Conservation (phyloP, 1,139 yeast genomes). For the Suhomyces yuchorum region DNA sequence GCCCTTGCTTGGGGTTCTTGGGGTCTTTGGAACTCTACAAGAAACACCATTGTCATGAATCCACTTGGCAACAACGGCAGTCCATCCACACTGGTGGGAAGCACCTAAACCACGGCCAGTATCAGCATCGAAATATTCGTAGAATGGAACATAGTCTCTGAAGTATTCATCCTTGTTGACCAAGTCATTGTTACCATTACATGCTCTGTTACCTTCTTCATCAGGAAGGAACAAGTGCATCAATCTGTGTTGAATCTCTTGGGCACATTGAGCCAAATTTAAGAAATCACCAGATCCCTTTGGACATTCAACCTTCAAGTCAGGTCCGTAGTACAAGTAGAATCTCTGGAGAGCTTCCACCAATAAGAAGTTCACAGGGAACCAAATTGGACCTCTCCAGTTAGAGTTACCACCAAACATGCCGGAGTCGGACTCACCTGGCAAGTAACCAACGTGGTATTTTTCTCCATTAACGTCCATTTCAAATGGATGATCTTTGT, state of each 20-base stretch:
- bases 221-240: conserved; percentile 79
- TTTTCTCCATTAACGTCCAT: conserved; percentile 83
- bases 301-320: conserved; percentile 87
- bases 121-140: conserved; percentile 93
- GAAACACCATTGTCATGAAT: conserved; percentile 89
- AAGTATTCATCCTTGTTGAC: conserved; percentile 73
- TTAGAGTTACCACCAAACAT: conserved; percentile 97
- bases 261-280: conserved; percentile 91
- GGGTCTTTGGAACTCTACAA: conserved; percentile 55
- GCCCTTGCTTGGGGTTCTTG: conserved; percentile 46
- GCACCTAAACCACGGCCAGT: conserved; percentile 96
- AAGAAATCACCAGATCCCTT: conserved; percentile 79
- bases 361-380: conserved; percentile 85
- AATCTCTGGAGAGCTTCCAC: conserved; percentile 90
- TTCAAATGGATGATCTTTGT: conserved; percentile 81
- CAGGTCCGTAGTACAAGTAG: conserved; percentile 87
- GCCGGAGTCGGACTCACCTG: conserved; percentile 94
- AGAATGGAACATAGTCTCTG: conserved; percentile 77
- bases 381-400: conserved; percentile 99
- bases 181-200: conserved; percentile 68
- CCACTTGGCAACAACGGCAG: conserved; percentile 90
- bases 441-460: conserved; percentile 76
- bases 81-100: conserved; percentile 97
- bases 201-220: conserved; percentile 72
- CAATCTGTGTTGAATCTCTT: conserved; percentile 85